Conservation (phyloP, 1,139 yeast species). For the Pichia terricola region DNA sequence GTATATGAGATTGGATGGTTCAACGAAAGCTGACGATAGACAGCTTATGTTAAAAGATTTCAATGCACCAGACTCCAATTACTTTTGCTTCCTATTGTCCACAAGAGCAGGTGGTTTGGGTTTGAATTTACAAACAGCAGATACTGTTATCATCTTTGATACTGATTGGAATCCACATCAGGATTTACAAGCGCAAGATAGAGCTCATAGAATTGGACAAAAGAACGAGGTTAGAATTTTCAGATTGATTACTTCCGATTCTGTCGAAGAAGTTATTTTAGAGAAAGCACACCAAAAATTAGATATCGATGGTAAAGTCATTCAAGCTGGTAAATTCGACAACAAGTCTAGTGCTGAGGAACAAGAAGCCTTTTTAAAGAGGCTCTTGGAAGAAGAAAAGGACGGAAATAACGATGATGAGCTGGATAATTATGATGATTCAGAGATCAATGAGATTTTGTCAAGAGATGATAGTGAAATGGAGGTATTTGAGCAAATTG, state of each 20-base stretch:
- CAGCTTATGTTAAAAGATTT: slow-evolving; percentile 57
- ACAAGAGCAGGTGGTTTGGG: slow-evolving; percentile 91
- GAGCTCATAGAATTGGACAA: slow-evolving; percentile 88
- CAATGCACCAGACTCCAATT: slow-evolving; percentile 64
- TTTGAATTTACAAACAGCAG: slow-evolving; percentile 77
- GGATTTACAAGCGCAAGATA: slow-evolving; percentile 84
- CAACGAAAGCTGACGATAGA: slow-evolving; percentile 77
- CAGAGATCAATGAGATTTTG: slow-evolving; percentile 62
- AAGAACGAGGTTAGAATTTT: slow-evolving; percentile 77
- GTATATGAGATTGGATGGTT: slow-evolving; percentile 74
- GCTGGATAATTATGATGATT: slow-evolving; percentile 55
- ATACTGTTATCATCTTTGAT: slow-evolving; percentile 78
- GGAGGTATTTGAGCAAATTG: slow-evolving; percentile 44
- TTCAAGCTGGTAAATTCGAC: slow-evolving; percentile 82
- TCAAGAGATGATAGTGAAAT: slow-evolving; percentile 60
- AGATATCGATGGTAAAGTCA: slow-evolving; percentile 81
- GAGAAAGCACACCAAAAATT: slow-evolving; percentile 77
- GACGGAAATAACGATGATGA: slow-evolving; percentile 37
- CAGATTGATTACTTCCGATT: slow-evolving; percentile 69
- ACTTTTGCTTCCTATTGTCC: slow-evolving; percentile 67
- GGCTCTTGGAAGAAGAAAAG: slow-evolving; percentile 64
- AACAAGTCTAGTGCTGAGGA: slow-evolving; percentile 76
- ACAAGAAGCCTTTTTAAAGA: slow-evolving; percentile 67
- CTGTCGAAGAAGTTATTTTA: slow-evolving; percentile 74
- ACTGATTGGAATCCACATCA: slow-evolving; percentile 93